A percentile compares a stretch with the other conserved stretches of the same genome.
Conservation (phyloP, 2,329 filamentous ascomycete species). For the Aspergillus niger region DNA sequence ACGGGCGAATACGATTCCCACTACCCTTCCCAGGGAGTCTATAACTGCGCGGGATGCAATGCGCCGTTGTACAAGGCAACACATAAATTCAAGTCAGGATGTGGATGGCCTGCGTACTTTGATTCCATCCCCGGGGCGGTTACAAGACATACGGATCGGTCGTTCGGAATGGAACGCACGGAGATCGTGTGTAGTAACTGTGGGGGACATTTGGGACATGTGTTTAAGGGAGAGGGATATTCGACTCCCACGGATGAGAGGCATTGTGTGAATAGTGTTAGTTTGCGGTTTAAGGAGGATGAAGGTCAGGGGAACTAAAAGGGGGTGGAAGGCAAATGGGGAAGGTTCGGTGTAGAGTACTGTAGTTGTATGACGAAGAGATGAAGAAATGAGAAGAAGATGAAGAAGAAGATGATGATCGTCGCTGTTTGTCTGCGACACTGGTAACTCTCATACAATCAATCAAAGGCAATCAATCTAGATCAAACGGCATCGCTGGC, state of each 20-base stretch:
- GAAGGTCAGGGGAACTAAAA: constrained; percentile 49
- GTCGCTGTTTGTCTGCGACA: background rate
- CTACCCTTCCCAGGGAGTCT: constrained; percentile 72
- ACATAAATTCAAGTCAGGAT: constrained; percentile 95
- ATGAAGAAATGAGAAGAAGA: background rate
- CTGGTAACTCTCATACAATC: too few relatives aligned
- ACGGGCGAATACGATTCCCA: constrained; percentile 88
- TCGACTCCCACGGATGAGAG: constrained; percentile 87
- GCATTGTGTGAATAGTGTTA: constrained; percentile 95
- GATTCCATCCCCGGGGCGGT: constrained; percentile 92
- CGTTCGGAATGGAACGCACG: constrained; percentile 79
- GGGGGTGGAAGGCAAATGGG: background rate
- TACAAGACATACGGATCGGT: constrained; percentile 73
- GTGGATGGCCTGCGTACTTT: constrained; percentile 98
- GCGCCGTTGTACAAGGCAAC: constrained; percentile 87
- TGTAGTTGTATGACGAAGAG: constrained; percentile 8
- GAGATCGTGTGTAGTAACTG: constrained; percentile 96
- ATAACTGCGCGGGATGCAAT: constrained; percentile 82
- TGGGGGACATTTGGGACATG: constrained; percentile 86
- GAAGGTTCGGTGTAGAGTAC: background rate
- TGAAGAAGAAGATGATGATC: background rate
- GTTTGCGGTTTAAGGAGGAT: constrained; percentile 77
- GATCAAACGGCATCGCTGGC: constrained; percentile 24
- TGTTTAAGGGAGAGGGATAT: constrained; percentile 88
- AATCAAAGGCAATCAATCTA: background rate